Evolutionary conservation across 768 basidiomycete genomes (phyloP), one percentile per base, ranked within the genome.

Genomic region (Pleurotus citrinopileatus): DNA sequence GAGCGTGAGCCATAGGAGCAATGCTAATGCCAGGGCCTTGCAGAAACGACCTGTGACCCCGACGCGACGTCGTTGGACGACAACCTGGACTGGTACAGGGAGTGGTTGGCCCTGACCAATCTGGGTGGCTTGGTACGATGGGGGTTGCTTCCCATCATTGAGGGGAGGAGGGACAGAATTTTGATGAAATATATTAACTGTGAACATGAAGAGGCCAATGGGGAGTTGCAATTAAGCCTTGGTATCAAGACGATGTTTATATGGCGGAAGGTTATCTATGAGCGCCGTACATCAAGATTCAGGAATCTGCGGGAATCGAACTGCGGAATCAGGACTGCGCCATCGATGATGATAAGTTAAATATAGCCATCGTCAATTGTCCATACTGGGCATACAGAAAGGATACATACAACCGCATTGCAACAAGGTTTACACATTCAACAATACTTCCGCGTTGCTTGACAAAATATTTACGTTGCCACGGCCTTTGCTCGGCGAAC

Each of bases 121-220:
- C 13, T 32, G 8, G 38, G 38, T 40, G 17, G 38, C 38, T n/a
- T 40, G 38, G 19, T 40, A 40, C 10, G 38, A 40, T 19, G 38
- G 38, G 7, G 38, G 38, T 19, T 9, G 38, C 19, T 7, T 19
- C 38, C 38, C 38, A n/a, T 1, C 13, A 7, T 19, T 19, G 19
- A 40, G 17, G 50, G 44, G 44, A 15, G 17, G 42, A 19, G 44
- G 9, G 9, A 47, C 4, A 48, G 36, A 7, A n/a, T 23, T 32
- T 17, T 47, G 13, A 47, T 52, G 10, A 20, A 13, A 46, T 8
- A 46, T 46, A n/a, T 32, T 27, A 53, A 55, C 37, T 44, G 29
- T 32, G 36, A 34, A 40, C 42, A 50, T 54, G 43, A 19, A 19
- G 17, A 9, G 32, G n/a, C 10, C 32, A 34, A 34, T 34, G 10